These are phyloP conservation scores for Groenewaldozyma salmanticensis DNA, from an alignment of 805 yeast genomes.

Conservation along the genomic window DNA sequence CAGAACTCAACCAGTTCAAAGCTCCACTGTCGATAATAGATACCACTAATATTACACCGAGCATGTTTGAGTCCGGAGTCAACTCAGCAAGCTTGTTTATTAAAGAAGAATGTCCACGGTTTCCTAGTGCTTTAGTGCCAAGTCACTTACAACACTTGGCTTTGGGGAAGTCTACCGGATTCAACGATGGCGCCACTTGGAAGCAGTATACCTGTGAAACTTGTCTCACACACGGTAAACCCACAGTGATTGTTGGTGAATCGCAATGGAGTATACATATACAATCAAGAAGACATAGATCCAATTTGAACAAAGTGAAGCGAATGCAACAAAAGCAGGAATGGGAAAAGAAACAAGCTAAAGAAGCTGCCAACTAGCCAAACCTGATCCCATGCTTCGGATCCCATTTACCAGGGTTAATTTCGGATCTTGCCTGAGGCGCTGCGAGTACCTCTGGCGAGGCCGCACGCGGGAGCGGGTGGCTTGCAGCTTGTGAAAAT, in stretches of 20 bases:
- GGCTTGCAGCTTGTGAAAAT: no score
- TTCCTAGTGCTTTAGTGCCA: background rate
- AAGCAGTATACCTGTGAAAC: slow-evolving; percentile 56
- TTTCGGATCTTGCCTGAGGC: slow-evolving; percentile 6
- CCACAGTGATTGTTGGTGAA: slow-evolving; percentile 62
- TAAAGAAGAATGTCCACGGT: background rate
- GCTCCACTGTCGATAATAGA: slow-evolving; percentile 30
- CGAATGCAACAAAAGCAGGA: slow-evolving; percentile 5
- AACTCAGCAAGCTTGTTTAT: background rate
- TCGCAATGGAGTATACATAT: slow-evolving; percentile 62
- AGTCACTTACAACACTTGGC: background rate
- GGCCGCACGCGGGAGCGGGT: no score
- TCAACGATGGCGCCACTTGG: slow-evolving; percentile 36
- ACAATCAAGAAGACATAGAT: slow-evolving; percentile 54
- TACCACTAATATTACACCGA: background rate
- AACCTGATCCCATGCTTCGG: slow-evolving; percentile 5
- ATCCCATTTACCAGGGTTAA: slow-evolving; percentile 6
- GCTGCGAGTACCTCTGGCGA: no score
- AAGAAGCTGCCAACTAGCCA: no score
- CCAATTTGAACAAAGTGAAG: slow-evolving; percentile 16
- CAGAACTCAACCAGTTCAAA: slow-evolving; percentile 44
- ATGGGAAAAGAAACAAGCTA: no score
- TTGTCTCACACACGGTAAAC: slow-evolving; percentile 44
- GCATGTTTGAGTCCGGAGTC: slow-evolving; percentile 7
- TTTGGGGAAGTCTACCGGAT: background rate